Evolutionary conservation across 495 filamentous ascomycete genomes (phyloP), one percentile per base, ranked within the genome.

Genomic region (Hyaloscypha finlandica): DNA sequence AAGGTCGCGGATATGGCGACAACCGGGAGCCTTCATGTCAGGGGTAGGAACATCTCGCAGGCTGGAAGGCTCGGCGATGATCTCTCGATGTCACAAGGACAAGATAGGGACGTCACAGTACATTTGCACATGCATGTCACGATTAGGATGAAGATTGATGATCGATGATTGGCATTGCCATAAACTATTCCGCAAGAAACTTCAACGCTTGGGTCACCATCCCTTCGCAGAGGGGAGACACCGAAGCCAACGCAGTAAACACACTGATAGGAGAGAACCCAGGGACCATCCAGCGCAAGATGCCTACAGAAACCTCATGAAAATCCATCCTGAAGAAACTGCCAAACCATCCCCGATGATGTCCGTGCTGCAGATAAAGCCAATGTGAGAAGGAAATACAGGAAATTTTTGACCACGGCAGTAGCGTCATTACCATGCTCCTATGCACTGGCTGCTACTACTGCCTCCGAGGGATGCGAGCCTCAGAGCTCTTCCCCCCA

Each of bases 371-470:
- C 16, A 61, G 61, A 22, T 1, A 16, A 14, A 16, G 29, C 42
- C 48, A 31, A 48, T 39, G 22, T 35, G 48, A 59, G 33, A 60
- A 67, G 56, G 53, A 59, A 63, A 52, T 68, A 73, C 60, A 69
- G 37, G 59, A 68, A 70, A 71, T 61, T 67, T 25, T 63, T 33
- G 71, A 70, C 67, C 66, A 63, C 66, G 65, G 70, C 52, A 53
- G 57, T 68, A 69, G 68, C 68, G 73, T 74, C 74, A 73, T 75
- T 71, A 73, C 68, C 59, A 62, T 51, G 66, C 70, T 65, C 68
- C 64, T 66, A 3, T 37, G 51, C 59, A 20, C 31, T 55, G 52
- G 42, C 65, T 68, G 56, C 70, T 65, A 68, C 69, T 71, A 67
- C 51, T 54, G 56, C 71, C 65, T 63, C 76, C 77, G 55, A 70